Percentiles rank a stretch among this genome's conserved stretches.
phyloP scores from a whole-genome alignment of 106 monocot genomes.

The Dendrobium nobile region DNA sequence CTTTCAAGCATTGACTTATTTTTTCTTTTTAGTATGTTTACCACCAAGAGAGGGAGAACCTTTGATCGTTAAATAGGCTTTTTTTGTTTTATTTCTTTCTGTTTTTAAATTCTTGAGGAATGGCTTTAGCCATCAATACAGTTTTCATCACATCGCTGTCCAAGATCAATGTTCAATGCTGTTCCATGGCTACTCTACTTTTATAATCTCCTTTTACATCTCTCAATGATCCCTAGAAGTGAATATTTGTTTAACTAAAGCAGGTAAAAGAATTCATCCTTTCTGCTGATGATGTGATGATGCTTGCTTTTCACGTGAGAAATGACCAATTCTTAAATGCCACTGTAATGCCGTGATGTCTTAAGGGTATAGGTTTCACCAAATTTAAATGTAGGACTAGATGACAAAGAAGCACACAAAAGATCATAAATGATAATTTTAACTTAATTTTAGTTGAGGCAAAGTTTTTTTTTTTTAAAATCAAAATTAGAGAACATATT shows the following conservation, averaged over 20 bases:
- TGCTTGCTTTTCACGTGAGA: neutral
- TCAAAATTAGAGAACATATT: neutral
- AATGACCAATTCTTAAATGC: neutral
- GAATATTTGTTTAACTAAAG: neutral
- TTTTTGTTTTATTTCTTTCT: neutral
- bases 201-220: neutral
- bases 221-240: neutral
- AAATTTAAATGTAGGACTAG: neutral
- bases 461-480: neutral
- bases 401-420: neutral
- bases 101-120: neutral
- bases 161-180: neutral
- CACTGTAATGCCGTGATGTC: neutral
- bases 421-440: neutral
- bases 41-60: constrained; percentile 67
- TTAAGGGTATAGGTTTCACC: too few species aligned
- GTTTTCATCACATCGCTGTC: neutral
- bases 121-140: neutral
- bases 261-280: neutral
- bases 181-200: neutral
- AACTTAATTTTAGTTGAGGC: neutral
- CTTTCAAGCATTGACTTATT: neutral
- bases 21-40: constrained; percentile 74
- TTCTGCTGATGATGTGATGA: neutral
- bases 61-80: constrained; percentile 89